phyloP scores from a whole-genome alignment of 192 early-diverging fungal genomes.

The Glomus cerebriforme region DNA sequence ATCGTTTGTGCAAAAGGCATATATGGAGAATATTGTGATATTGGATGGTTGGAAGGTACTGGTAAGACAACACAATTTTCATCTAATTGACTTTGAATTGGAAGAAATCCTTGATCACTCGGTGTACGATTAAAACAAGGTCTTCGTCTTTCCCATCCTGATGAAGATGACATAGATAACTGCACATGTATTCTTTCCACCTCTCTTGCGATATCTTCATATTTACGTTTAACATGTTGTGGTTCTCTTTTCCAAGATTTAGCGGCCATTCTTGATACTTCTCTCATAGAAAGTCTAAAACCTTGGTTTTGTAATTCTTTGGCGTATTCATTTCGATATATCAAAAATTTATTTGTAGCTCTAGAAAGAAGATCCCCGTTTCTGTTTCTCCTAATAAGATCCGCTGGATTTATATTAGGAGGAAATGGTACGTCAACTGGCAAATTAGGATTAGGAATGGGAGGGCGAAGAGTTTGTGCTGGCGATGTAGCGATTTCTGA shows the following conservation, averaged over 20 bases:
- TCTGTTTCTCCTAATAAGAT: constrained; percentile 17
- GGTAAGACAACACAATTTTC: background rate
- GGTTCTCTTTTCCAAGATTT: constrained; percentile 26
- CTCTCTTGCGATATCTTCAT: constrained; percentile 28
- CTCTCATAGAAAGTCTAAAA: constrained; percentile 11
- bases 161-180: constrained; percentile 2
- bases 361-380: constrained; percentile 11
- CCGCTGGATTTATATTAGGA: constrained; percentile 21
- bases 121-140: background rate
- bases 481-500: constrained; percentile 6
- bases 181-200: constrained; percentile 20
- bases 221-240: constrained; percentile 12
- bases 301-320: constrained; percentile 19
- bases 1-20: background rate
- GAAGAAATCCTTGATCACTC: background rate
- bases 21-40: background rate
- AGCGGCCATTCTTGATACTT: constrained; percentile 21
- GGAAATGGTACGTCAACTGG: constrained; percentile 17
- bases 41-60: background rate
- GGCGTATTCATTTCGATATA: constrained; percentile 29
- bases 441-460: background rate
- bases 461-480: background rate
- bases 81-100: background rate
- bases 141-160: constrained; percentile 1
- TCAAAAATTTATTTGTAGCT: constrained; percentile 30